Percentiles rank a stretch among this genome's conserved stretches.
Evolutionary conservation across 192 early-diverging fungal genomes (phyloP).

Genomic region (Mortierella antarctica): DNA sequence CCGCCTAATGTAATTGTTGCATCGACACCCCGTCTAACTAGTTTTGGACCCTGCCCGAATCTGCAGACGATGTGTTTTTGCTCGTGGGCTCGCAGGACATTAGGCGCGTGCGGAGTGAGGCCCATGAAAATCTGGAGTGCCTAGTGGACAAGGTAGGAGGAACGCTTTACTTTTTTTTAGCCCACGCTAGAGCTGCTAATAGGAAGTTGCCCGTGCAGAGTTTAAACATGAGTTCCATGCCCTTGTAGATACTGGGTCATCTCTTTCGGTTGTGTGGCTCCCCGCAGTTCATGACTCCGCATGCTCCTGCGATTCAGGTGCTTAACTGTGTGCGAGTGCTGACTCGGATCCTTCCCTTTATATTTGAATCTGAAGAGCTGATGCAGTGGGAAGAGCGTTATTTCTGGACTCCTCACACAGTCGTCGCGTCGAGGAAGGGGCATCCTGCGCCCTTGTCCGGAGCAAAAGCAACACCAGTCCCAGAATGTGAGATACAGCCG

Average conservation of each 20-base stretch:
- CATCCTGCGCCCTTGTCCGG: too few species aligned
- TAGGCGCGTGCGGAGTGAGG: conserved; percentile 76
- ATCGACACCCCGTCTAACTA: conserved; percentile 18
- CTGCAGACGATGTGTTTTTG: conserved; percentile 87
- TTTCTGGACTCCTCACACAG: conserved; percentile 68
- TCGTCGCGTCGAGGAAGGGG: neutral
- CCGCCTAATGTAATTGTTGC: too few species aligned
- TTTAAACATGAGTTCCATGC: neutral
- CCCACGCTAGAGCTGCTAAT: neutral
- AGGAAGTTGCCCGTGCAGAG: neutral
- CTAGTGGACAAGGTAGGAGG: conserved; percentile 75
- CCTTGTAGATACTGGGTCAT: conserved; percentile 58
- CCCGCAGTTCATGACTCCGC: conserved; percentile 61
- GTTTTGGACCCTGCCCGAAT: conserved; percentile 83
- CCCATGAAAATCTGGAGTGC: conserved; percentile 81
- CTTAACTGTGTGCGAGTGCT: conserved; percentile 87
- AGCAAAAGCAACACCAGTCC: too few species aligned
- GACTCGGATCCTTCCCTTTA: conserved; percentile 86
- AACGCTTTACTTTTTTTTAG: neutral
- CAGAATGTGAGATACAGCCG: too few species aligned
- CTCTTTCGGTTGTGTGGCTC: conserved; percentile 61
- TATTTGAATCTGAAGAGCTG: conserved; percentile 73
- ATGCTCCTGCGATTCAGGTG: conserved; percentile 70
- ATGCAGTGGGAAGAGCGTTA: conserved; percentile 67
- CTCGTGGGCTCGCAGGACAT: conserved; percentile 88